A percentile compares a stretch with the other conserved stretches of the same genome.
phyloP scores from a whole-genome alignment of 2,329 filamentous ascomycete genomes.

The Colletotrichum tabaci region DNA sequence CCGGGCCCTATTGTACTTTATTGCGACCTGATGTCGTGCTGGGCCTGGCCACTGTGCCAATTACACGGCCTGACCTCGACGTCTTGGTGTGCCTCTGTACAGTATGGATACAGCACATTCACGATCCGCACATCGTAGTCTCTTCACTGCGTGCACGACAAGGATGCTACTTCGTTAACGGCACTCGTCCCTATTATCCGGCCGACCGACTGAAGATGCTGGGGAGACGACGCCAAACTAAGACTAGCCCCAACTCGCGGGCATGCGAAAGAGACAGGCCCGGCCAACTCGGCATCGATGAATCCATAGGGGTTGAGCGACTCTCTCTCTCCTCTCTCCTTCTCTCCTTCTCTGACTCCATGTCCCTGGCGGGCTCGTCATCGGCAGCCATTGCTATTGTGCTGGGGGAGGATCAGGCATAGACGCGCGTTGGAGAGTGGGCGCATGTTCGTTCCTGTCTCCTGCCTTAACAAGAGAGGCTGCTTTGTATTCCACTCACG shows the following conservation, averaged over 20 bases:
- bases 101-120: no score
- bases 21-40: slow-evolving; percentile 39
- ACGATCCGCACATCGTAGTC: no score
- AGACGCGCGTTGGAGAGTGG: slow-evolving; percentile 15
- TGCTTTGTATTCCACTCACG: slow-evolving; percentile 11
- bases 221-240: slow-evolving; percentile 24
- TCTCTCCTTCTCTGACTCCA: no score
- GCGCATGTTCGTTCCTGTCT: slow-evolving; percentile 11
- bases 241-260: slow-evolving; percentile 12
- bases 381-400: slow-evolving; percentile 13
- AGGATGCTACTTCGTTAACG: slow-evolving; percentile 29
- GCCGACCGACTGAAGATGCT: slow-evolving; percentile 7
- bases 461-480: slow-evolving; percentile 17
- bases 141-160: slow-evolving; percentile 24
- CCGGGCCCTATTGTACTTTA: slow-evolving; percentile 34
- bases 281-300: slow-evolving; percentile 22
- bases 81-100: not conserved
- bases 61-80: slow-evolving; percentile 30
- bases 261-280: slow-evolving; percentile 1
- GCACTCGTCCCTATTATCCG: slow-evolving; percentile 28
- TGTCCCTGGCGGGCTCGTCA: not conserved
- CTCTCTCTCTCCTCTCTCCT: not conserved
- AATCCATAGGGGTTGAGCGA: not conserved
- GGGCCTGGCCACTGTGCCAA: slow-evolving; percentile 11
- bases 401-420: not conserved